phyloP scores from a whole-genome alignment of 257 asterid genomes.

The Solanum gracilifrons region DNA sequence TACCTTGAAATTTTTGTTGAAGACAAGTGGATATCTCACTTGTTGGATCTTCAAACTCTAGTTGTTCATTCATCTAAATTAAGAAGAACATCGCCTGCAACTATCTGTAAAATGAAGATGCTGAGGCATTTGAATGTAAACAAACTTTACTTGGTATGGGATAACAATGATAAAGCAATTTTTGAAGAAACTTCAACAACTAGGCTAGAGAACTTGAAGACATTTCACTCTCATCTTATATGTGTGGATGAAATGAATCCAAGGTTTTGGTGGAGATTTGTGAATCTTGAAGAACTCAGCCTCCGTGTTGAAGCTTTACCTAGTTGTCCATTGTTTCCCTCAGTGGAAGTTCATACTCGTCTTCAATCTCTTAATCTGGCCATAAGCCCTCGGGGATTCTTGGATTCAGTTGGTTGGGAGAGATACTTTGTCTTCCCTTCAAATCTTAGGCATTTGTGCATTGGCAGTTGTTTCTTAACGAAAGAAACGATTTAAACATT shows the following conservation, averaged over 20 bases:
- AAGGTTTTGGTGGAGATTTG: neutral
- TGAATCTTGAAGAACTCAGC: neutral
- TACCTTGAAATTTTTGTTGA: neutral
- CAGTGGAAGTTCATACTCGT: neutral
- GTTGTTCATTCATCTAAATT: neutral
- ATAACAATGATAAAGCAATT: too few relatives aligned
- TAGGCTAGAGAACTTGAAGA: neutral
- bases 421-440: neutral
- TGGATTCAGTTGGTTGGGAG: neutral
- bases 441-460: neutral
- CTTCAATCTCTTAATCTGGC: neutral
- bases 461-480: neutral
- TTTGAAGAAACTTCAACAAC: neutral
- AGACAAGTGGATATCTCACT: neutral
- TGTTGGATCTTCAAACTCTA: neutral
- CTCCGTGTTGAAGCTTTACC: neutral
- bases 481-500: neutral
- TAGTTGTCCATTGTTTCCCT: neutral
- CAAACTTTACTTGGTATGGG: neutral
- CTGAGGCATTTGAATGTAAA: neutral
- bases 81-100: neutral
- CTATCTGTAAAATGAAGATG: neutral
- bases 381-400: neutral
- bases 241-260: neutral
- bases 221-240: neutral